phyloP scores from a whole-genome alignment of 75 land plant species.

The Azolla pinnata region DNA sequence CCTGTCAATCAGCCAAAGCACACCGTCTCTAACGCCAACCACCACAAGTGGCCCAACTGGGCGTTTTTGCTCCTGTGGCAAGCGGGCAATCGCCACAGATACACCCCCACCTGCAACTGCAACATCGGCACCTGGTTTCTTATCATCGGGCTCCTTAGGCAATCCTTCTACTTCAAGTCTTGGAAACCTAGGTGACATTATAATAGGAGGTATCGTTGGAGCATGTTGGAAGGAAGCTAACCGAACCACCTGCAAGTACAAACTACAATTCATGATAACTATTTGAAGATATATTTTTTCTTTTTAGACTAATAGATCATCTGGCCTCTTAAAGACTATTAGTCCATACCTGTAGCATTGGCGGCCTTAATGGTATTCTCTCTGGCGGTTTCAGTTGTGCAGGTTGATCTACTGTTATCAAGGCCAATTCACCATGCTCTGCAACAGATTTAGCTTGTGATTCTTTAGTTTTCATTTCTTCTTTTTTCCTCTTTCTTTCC shows the following conservation, averaged over 20 bases:
- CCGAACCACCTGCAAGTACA: slow-evolving; percentile 64
- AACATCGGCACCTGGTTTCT: slow-evolving; percentile 52
- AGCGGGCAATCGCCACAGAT: slow-evolving; percentile 87
- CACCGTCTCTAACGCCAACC: slow-evolving; percentile 96
- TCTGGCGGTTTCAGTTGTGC: slow-evolving; percentile 58
- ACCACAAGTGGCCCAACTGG: slow-evolving; percentile 91
- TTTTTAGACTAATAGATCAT: slow-evolving; percentile 1
- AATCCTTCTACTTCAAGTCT: slow-evolving; percentile 59
- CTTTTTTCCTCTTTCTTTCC: slow-evolving; percentile 73
- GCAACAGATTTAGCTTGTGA: slow-evolving; percentile 59
- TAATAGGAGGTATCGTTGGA: slow-evolving; percentile 87
- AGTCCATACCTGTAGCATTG: slow-evolving; percentile 99
- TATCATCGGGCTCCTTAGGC: slow-evolving; percentile 60
- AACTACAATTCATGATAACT: background rate
- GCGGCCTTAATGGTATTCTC: slow-evolving; percentile 69
- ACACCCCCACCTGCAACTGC: slow-evolving; percentile 99
- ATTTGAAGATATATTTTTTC: background rate
- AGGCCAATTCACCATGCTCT: slow-evolving; percentile 86
- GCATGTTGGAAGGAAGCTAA: slow-evolving; percentile 92
- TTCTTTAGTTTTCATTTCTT: slow-evolving; percentile 73
- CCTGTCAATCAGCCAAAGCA: slow-evolving; percentile 96
- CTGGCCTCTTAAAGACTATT: too few relatives aligned
- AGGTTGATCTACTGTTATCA: slow-evolving; percentile 73
- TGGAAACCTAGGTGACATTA: slow-evolving; percentile 59
- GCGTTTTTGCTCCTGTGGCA: slow-evolving; percentile 91